phyloP scores from a whole-genome alignment of 345 rosid species.

The Populus euphratica region DNA sequence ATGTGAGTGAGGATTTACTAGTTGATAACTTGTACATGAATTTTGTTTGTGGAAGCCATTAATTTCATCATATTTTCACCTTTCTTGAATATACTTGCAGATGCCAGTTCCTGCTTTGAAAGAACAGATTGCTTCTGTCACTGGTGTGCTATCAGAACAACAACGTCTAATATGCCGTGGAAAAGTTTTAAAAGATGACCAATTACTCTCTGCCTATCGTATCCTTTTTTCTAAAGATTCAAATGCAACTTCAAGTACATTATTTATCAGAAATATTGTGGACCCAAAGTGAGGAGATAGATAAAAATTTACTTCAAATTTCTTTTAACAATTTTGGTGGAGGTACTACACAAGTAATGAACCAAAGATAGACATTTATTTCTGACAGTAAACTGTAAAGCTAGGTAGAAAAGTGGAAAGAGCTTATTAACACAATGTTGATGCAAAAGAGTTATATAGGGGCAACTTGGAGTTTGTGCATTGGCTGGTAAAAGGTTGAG shows the following conservation, averaged over 20 bases:
- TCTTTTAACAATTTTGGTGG: not conserved
- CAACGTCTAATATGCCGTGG: slow-evolving; percentile 83
- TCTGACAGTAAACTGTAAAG: not conserved
- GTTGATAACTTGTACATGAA: slow-evolving; percentile 1
- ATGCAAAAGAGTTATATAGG: not conserved
- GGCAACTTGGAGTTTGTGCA: not conserved
- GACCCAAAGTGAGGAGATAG: not conserved
- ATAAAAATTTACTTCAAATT: not conserved
- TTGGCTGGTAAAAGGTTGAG: not conserved
- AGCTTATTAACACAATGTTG: not conserved
- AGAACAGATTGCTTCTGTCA: slow-evolving; percentile 71
- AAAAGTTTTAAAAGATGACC: slow-evolving; percentile 70
- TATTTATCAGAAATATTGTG: not conserved
- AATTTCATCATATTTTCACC: not conserved
- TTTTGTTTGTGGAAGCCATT: not conserved
- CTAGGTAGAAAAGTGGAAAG: not conserved
- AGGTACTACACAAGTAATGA: not conserved
- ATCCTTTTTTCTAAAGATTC: slow-evolving; percentile 38
- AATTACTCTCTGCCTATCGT: slow-evolving; percentile 83
- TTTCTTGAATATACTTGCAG: slow-evolving; percentile 32
- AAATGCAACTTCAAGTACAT: not conserved
- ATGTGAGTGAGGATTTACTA: not conserved
- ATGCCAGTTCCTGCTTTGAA: slow-evolving; percentile 75
- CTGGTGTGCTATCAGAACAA: slow-evolving; percentile 70
- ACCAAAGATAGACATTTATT: not conserved